Base-by-base conservation (phyloP, 148 eudicot genomes). In the Persicaria maculosa region DNA sequence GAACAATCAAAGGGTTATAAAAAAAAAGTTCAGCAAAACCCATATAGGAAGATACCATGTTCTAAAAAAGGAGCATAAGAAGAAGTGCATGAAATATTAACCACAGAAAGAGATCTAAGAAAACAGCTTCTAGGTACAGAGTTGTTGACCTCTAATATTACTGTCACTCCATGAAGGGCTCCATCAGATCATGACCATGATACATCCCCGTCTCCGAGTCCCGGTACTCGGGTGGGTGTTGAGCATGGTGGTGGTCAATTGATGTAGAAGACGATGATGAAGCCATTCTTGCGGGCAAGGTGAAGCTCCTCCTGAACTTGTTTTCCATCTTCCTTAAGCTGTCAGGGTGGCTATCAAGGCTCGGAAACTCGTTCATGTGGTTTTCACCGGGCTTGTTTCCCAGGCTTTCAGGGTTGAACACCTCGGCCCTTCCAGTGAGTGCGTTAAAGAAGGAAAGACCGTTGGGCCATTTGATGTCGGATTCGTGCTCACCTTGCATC, bases 171-270 rank as follows among this genome's bases (percentile, higher is more conserved):
- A 87, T 84, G 89, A 79, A 94, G 17, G 90, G 85, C 85, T 91
- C 98, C 98, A 94, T 94, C 55, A 91, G 91, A 87, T 91, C 97
- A 46, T 89, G 91, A 87, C 89, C 97, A 46, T 89, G 69, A 85
- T 91, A 91, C 93, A 89, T 91, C 46, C 91, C 95, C 4, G 84
- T 85, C 78, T 86, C 90, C 4, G 84, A 50, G 61, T 82, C 83
- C 68, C 89, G 81, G 40, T 84, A 86, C 62, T 90, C 96, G 20
- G 81, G 78, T 9, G 87, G 84, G 15, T 84, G 84, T 31, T 76
- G 88, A 65, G 7, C 43, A 31, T 31, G 68, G 9, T 62, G 68
- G 52, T 91, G 98, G 77, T 93, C 90, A 3, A 91, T 86, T 7
- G 98, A 93, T 47, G 91, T 87, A 0, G 98, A 91, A n/a, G 98